Percentiles rank a stretch among this genome's conserved stretches.
Evolutionary conservation across 371 early-diverging fungal genomes (phyloP).

Genomic region (Gilbertella persicaria): DNA sequence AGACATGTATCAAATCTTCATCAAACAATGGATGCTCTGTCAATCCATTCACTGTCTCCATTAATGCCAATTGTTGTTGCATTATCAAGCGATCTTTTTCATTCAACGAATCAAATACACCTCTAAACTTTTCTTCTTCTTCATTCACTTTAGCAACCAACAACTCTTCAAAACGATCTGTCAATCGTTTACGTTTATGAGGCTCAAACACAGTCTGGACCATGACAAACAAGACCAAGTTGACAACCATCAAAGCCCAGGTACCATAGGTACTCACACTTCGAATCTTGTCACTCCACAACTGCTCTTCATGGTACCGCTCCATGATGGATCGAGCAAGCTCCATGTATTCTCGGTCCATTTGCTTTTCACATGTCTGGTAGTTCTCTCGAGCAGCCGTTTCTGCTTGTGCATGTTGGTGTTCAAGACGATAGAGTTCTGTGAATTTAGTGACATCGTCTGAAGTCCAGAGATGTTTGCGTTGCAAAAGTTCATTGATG

Average conservation of each 20-base stretch:
- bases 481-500: constrained; percentile 84
- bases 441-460: constrained; percentile 88
- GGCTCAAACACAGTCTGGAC: constrained; percentile 84
- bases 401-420: constrained; percentile 73
- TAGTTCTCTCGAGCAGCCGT: constrained; percentile 58
- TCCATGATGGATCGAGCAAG: constrained; percentile 75
- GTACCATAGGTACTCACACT: constrained; percentile 85
- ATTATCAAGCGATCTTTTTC: constrained; percentile 18
- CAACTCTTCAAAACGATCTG: constrained; percentile 72
- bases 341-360: constrained; percentile 69
- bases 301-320: constrained; percentile 89
- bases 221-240: constrained; percentile 70
- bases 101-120: constrained; percentile 30
- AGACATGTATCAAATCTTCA: not conserved
- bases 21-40: constrained; percentile 20
- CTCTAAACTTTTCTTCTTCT: constrained; percentile 40
- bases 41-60: constrained; percentile 23
- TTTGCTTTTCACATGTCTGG: constrained; percentile 63
- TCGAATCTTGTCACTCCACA: constrained; percentile 97
- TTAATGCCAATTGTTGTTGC: constrained; percentile 31
- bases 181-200: constrained; percentile 67
- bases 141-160: constrained; percentile 48
- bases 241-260: constrained; percentile 76
- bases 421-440: constrained; percentile 81
- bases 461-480: constrained; percentile 86